Conservation (phyloP, 805 yeast genomes). For the Cyberlindnera xishuangbannaensis region DNA sequence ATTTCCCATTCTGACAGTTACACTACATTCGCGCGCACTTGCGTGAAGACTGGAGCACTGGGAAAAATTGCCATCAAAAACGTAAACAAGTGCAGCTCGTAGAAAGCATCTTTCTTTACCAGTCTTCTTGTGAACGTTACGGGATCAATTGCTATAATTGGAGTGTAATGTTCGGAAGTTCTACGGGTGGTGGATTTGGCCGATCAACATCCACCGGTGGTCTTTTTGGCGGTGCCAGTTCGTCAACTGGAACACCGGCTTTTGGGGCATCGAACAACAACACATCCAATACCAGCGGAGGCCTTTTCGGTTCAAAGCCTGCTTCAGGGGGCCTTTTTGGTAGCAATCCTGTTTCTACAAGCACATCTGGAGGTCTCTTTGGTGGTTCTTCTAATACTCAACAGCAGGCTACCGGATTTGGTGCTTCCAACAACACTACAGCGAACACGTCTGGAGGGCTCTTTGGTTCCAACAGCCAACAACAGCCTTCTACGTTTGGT, state of each 20-base stretch:
- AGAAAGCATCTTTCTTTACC: not conserved
- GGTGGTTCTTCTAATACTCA: slow-evolving; percentile 27
- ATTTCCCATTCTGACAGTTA: too few species aligned
- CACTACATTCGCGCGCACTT: too few species aligned
- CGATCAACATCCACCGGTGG: slow-evolving; percentile 23
- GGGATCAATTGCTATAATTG: too few species aligned
- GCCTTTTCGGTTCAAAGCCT: slow-evolving; percentile 35
- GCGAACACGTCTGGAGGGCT: slow-evolving; percentile 7
- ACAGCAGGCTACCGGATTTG: slow-evolving; percentile 16
- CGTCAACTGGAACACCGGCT: slow-evolving; percentile 9
- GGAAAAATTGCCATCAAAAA: slow-evolving; percentile 8
- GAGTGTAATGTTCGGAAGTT: slow-evolving; percentile 21
- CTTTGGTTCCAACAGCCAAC: slow-evolving; percentile 11
- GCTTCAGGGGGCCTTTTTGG: not conserved
- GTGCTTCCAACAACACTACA: slow-evolving; percentile 2
- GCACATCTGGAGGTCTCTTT: slow-evolving; percentile 32
- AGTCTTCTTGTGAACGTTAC: too few species aligned
- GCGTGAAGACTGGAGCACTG: too few species aligned
- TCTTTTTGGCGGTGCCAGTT: slow-evolving; percentile 18
- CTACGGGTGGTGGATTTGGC: slow-evolving; percentile 17
- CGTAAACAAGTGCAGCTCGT: too few species aligned
- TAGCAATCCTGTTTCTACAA: not conserved
- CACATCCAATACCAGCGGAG: slow-evolving; percentile 15
- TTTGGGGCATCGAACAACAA: slow-evolving; percentile 22
- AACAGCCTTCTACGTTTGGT: too few species aligned